phyloP scores from a whole-genome alignment of 2,329 filamentous ascomycete species.

The Colletotrichum noveboracense region DNA sequence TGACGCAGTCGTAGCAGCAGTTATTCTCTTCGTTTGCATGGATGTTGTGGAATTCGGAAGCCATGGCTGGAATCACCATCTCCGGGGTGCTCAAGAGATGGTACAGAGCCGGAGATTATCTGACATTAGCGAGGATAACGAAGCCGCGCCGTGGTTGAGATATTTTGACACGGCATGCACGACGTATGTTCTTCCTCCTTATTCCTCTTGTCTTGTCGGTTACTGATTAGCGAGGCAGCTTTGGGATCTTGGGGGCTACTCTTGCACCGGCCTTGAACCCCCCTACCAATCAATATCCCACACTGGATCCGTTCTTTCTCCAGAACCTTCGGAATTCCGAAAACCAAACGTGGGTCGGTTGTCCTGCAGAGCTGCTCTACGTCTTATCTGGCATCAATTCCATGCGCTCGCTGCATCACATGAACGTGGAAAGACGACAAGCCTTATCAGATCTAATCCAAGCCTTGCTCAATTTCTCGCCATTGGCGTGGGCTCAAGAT shows the following conservation, averaged over 20 bases:
- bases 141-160: background rate
- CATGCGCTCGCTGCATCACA: background rate
- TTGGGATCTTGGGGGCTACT: slow-evolving; percentile 7
- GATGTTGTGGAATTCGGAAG: slow-evolving; percentile 14
- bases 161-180: slow-evolving; percentile 13
- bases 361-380: slow-evolving; percentile 10
- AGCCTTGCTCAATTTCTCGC: background rate
- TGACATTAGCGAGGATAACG: background rate
- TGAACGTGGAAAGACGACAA: background rate
- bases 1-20: slow-evolving; percentile 6
- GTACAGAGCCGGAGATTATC: background rate
- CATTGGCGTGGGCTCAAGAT: background rate
- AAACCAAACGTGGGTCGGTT: slow-evolving; percentile 13
- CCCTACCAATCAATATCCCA: background rate
- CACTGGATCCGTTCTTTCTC: background rate
- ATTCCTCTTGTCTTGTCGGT: background rate
- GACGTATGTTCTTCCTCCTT: background rate
- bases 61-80: slow-evolving; percentile 12
- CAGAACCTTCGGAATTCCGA: slow-evolving; percentile 1
- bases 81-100: slow-evolving; percentile 4
- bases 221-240: background rate
- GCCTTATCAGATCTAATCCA: background rate
- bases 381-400: slow-evolving; percentile 1
- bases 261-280: background rate
- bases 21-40: slow-evolving; percentile 15